Conservation (phyloP, 2,329 filamentous ascomycete genomes). For the Sphaerulina populicola region DNA sequence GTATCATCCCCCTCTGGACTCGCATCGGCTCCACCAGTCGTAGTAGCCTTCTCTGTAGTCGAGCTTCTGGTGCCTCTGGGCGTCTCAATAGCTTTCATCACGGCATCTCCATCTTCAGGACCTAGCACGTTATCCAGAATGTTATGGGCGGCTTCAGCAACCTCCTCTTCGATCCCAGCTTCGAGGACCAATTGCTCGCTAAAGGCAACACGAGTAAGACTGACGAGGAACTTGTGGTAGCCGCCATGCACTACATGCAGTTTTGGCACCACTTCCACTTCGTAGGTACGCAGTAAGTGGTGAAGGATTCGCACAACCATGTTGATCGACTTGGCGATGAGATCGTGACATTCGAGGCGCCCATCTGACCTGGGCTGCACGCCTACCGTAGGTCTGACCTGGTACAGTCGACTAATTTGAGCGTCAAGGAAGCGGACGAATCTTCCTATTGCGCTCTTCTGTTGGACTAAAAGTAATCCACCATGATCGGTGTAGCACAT, state of each 20-base stretch:
- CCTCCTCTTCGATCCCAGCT: conserved; percentile 64
- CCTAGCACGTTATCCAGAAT: conserved; percentile 74
- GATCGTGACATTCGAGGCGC: conserved; percentile 29
- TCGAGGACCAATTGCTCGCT: conserved; percentile 72
- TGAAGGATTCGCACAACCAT: conserved; percentile 53
- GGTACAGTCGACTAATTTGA: conserved; percentile 55
- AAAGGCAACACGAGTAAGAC: conserved; percentile 76
- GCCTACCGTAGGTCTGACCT: conserved; percentile 23
- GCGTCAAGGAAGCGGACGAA: conserved; percentile 69
- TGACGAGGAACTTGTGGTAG: conserved; percentile 72
- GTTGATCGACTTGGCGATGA: conserved; percentile 48
- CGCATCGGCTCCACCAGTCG: conserved; percentile 3
- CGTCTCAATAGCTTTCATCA: conserved; percentile 41
- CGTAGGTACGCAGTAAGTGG: conserved; percentile 49
- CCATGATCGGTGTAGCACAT: conserved; percentile 58
- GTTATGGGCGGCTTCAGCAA: conserved; percentile 70
- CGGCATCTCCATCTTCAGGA: conserved; percentile 63
- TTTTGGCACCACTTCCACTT: conserved; percentile 62
- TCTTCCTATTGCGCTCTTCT: conserved; percentile 63
- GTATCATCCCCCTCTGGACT: conserved; percentile 14
- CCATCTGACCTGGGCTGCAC: background rate
- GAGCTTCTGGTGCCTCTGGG: conserved; percentile 22
- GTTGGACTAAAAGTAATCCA: conserved; percentile 55
- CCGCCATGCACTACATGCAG: conserved; percentile 61
- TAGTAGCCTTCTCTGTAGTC: conserved; percentile 11